Evolutionary conservation across 2,329 filamentous ascomycete species (phyloP), one percentile per base, ranked within the genome.

Genomic region (Trichoderma semiorbis): DNA sequence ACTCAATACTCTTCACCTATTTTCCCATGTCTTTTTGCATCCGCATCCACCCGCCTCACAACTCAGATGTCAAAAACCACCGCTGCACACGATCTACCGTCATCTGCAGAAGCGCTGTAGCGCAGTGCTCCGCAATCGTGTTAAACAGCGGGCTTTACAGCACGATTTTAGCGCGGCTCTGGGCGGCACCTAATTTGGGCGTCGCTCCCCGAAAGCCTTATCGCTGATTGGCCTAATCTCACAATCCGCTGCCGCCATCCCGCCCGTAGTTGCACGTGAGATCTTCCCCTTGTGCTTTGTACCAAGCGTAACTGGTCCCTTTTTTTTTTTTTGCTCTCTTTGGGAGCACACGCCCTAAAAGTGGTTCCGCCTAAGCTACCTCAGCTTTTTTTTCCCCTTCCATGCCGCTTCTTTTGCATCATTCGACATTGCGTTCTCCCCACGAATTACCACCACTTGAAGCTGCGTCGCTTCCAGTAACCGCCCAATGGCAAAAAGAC

Each of bases 401-500:
- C 36, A 43, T 43, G 36, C 7, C 18, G 14, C 21, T 39, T 18
- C 12, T 16, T 16, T n/a, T 43, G 7, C 32, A 28, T 50, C n/a
- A 18, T n/a, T n/a, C 24, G 14, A 10, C 24, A n/a, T 36, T 21
- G 30, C 3, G 3, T 5, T 21, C 8, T n/a, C 4, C 18, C 43
- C 43, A 28, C 57, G 26, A 10, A 53, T 18, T 5, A 12, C 14
- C 1, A 18, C 8, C 24, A n/a, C 14, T 16, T 34, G 32, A 11
- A 57, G 32, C 50, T 28, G 24, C 18, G n/a, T n/a, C 4, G n/a
- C 28, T 32, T 53, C 63, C 14, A 28, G 3, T 3, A 28, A n/a
- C 34, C 21, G 3, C 6, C 21, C 68, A 55, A 84, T 83, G 81
- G 79, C 75, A 68, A 84, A 82, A 74, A 85, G 84, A 77, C 83